phyloP scores from a whole-genome alignment of 2,329 filamentous ascomycete genomes.

The Talaromyces albobiverticillius region DNA sequence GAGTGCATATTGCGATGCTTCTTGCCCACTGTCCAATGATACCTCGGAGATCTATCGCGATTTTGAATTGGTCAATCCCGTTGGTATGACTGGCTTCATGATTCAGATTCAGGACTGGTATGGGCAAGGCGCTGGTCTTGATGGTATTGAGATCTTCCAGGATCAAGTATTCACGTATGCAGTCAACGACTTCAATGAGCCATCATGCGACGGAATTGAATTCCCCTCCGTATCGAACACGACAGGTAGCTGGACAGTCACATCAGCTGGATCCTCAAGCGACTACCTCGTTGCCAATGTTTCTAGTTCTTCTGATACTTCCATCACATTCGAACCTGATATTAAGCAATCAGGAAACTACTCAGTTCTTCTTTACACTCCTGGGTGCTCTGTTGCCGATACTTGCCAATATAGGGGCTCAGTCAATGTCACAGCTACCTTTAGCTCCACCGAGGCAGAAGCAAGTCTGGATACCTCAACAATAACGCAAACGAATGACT shows the following conservation, averaged over 20 bases:
- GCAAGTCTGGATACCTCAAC: conserved; percentile 55
- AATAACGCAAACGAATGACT: conserved; percentile 88
- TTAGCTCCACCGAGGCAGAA: conserved; percentile 51
- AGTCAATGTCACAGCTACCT: conserved; percentile 74
- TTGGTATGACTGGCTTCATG: conserved; percentile 84
- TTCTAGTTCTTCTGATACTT: conserved; percentile 56
- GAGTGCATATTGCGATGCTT: conserved; percentile 70
- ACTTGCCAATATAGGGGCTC: conserved; percentile 74
- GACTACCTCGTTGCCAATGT: conserved; percentile 73
- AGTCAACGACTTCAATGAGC: conserved; percentile 83
- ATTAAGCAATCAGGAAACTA: conserved; percentile 90
- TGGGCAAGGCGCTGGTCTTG: conserved; percentile 76
- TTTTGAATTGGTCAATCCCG: conserved; percentile 81
- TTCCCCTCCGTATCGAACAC: conserved; percentile 64
- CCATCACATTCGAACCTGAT: conserved; percentile 69
- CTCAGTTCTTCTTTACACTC: conserved; percentile 85
- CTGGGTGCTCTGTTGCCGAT: conserved; percentile 78
- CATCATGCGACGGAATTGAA: conserved; percentile 66
- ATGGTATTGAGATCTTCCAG: conserved; percentile 82
- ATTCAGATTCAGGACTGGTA: conserved; percentile 87
- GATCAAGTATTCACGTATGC: conserved; percentile 81
- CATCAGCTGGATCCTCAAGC: conserved; percentile 57
- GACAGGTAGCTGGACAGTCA: conserved; percentile 72
- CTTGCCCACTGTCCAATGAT: conserved; percentile 79
- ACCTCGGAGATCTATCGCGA: conserved; percentile 70